Evolutionary conservation across 208 protist species (phyloP), one percentile per base, ranked within the genome.

Genomic region (Sergeia podlipaevii): DNA sequence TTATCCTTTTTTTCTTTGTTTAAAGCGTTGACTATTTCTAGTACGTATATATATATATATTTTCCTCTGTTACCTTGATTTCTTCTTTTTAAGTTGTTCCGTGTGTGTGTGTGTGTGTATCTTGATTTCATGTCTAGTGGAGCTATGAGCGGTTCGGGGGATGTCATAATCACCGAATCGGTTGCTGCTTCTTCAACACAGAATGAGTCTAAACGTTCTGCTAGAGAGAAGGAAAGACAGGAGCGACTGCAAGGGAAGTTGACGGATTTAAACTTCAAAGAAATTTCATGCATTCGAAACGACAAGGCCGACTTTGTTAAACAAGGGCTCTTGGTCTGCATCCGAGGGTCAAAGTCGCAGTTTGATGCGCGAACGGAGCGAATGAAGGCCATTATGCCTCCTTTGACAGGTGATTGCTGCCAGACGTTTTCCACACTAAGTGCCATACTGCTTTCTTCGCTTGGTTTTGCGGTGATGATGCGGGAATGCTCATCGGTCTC

Each of bases 361-460:
- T 95, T 95, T 60, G 67, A 89, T 60, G 74, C 81, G 1, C 74
- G 74, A 4, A 43, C 58, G 0, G 80, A 78, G 2, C 62, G 56
- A 32, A 63, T 78, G 58, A 77, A 68, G 26, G 56, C 38, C 21
- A 34, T 89, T 20, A 56, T 95, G 11, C 88, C 88, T 29, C 81
- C 84, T 1, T 60, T 86, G 30, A 92, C 88, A 0, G 41, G 60
- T 58, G 88, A 95, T 50, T 92, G 88, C 64, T 95, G 88, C 39
- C 88, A 95, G 51, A 92, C 88, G 2, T 95, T 95, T 57, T 77
- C 88, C 5, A 89, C 84, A 2, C 38, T 92, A 33, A 77, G 79
- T 0, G 84, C 84, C 1, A 62, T 92, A 13, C 42, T 91, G 28
- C 70, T 95, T 15, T 91, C 80, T 17, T 90, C 84, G 4, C 46